A percentile compares a stretch with the other conserved stretches of the same genome.
phyloP scores from a whole-genome alignment of 805 yeast genomes.

The Metschnikowia aberdeeniae region DNA sequence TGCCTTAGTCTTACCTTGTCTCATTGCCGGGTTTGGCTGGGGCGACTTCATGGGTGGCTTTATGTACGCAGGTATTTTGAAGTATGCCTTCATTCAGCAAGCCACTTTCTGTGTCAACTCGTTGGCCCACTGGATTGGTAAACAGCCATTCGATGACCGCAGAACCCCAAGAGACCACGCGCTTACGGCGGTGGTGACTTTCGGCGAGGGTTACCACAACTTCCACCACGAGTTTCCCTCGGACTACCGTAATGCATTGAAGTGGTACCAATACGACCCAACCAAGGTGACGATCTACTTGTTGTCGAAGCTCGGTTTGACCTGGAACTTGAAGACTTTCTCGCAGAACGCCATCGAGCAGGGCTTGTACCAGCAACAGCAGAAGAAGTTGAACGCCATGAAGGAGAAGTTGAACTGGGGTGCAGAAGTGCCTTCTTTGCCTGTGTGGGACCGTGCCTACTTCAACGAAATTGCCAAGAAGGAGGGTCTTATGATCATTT shows the following conservation, averaged over 20 bases:
- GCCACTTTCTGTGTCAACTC: constrained; percentile 86
- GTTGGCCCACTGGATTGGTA: constrained; percentile 82
- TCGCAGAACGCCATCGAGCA: constrained; percentile 80
- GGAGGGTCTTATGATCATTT: constrained; percentile 63
- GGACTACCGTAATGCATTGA: constrained; percentile 82
- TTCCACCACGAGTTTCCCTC: constrained; percentile 90
- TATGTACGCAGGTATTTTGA: constrained; percentile 68
- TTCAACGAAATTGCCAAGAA: constrained; percentile 49
- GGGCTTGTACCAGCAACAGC: constrained; percentile 78
- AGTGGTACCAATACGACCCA: constrained; percentile 87
- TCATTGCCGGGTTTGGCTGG: constrained; percentile 27
- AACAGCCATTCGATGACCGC: constrained; percentile 81
- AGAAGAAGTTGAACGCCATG: constrained; percentile 67
- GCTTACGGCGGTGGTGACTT: constrained; percentile 75
- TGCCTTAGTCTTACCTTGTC: constrained; percentile 63
- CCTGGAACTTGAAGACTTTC: constrained; percentile 70
- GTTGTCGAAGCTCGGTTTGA: constrained; percentile 61
- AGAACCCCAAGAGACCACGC: constrained; percentile 84
- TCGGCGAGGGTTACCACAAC: constrained; percentile 88
- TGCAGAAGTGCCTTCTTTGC: constrained; percentile 57
- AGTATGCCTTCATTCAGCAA: constrained; percentile 71
- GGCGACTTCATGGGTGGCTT: constrained; percentile 61
- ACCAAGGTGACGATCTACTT: constrained; percentile 61
- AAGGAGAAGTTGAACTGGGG: constrained; percentile 72
- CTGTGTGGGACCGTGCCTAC: constrained; percentile 68